Evolutionary conservation across 768 basidiomycete genomes (phyloP), one percentile per base, ranked within the genome.

Genomic region (Chalciporus pseudorubinellus): DNA sequence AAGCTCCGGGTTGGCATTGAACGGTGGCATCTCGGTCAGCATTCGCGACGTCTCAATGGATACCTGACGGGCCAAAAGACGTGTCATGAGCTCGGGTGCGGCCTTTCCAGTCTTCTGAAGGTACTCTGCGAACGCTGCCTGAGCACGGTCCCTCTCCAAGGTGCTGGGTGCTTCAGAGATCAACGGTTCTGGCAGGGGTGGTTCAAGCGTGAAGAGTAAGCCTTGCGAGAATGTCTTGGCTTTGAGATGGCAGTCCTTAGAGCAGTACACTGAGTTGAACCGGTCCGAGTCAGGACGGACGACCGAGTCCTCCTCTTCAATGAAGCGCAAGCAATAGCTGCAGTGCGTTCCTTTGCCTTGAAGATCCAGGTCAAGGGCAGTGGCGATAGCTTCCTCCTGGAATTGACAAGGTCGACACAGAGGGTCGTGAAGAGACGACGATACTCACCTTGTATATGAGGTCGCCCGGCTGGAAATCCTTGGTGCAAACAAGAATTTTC

Each of bases 311-410:
- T 75, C 65, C 50, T 79, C 6, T 16, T 36, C 64, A 47, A 92
- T 77, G 44, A 64, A 59, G 33, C 86, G 79, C 58, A 92, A 73
- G 64, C 90, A 93, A 57, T 88, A 82, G 16, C 81, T 77, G 64
- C 90, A 93, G 57, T 91, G 74, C 3, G 80, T 80, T 19, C 85
- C 84, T 45, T 79, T 78, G 33, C 74, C 72, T 68, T 87, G 80
- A 18, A 93, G 72, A 59, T 92, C 91, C 1, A 72, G 60, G 59
- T 92, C 91, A 19, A 93, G 80, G 24, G 74, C 82, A 11, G 86
- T 72, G 34, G 88, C 82, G 18, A 90, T 74, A 7, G 90, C 86
- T 55, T 77, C 72, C 74, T 93, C 90, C 90, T 93, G 58, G 42
- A 12, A n/a, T 21, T 51, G 28, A 46, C 43, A 58, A 38, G 54